phyloP scores from a whole-genome alignment of 108 stramenopile genomes.

The Stephanodiscus triporus region DNA sequence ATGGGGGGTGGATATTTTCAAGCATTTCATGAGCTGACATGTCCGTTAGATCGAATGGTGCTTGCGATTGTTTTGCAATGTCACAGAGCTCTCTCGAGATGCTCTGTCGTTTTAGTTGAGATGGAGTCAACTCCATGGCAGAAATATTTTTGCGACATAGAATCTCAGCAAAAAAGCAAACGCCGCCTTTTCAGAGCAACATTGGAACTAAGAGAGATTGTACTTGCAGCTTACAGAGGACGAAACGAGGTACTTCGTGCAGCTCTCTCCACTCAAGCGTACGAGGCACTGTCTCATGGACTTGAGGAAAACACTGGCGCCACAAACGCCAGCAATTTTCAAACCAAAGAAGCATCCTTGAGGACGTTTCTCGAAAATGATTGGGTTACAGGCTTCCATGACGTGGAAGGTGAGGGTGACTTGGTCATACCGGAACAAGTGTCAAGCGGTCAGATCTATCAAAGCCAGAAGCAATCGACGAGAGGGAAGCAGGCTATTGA shows the following conservation, averaged over 20 bases:
- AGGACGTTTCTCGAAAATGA: slow-evolving; percentile 58
- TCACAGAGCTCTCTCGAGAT: slow-evolving; percentile 75
- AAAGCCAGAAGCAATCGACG: slow-evolving; percentile 23
- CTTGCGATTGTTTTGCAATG: slow-evolving; percentile 74
- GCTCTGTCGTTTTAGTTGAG: slow-evolving; percentile 63
- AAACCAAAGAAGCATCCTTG: slow-evolving; percentile 56
- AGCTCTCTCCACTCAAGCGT: slow-evolving; percentile 61
- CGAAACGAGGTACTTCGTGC: slow-evolving; percentile 62
- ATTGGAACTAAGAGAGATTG: slow-evolving; percentile 69
- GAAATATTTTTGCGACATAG: slow-evolving; percentile 59
- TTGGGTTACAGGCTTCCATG: slow-evolving; percentile 66
- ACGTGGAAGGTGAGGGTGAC: slow-evolving; percentile 36
- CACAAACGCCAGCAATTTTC: slow-evolving; percentile 1
- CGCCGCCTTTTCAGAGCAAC: slow-evolving; percentile 54
- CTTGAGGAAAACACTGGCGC: slow-evolving; percentile 44
- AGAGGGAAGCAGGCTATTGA: slow-evolving; percentile 51
- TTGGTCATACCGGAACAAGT: slow-evolving; percentile 60
- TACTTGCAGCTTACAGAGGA: slow-evolving; percentile 62
- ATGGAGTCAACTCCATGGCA: slow-evolving; percentile 60
- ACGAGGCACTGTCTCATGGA: slow-evolving; percentile 53
- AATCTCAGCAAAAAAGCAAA: slow-evolving; percentile 52
- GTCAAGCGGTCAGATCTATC: slow-evolving; percentile 29
- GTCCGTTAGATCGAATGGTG: slow-evolving; percentile 67
- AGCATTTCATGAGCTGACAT: slow-evolving; percentile 68
- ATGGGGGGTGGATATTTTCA: slow-evolving; percentile 69